These are phyloP conservation scores for Pleomassaria siparia DNA, from an alignment of 2,329 filamentous ascomycete genomes.

Conservation along the genomic window DNA sequence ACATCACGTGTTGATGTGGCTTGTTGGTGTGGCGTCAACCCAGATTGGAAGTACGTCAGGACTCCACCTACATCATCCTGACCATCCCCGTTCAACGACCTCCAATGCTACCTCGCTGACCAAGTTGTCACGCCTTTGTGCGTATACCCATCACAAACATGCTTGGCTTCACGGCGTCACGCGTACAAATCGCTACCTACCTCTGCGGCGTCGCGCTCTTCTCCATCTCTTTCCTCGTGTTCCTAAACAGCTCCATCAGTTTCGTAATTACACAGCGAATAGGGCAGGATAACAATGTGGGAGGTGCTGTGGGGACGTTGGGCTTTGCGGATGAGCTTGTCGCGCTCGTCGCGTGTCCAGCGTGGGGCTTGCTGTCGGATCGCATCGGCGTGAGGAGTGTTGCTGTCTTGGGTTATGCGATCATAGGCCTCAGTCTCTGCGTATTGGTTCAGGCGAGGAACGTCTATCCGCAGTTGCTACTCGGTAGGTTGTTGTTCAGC, in stretches of 20 bases:
- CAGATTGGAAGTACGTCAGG: not conserved
- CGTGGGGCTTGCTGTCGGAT: conserved; percentile 78
- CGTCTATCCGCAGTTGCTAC: conserved; percentile 83
- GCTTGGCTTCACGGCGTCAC: conserved; percentile 58
- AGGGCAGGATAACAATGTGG: conserved; percentile 70
- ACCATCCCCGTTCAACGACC: not conserved
- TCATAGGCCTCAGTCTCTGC: conserved; percentile 76
- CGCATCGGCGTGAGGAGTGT: conserved; percentile 69
- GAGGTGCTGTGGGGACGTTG: conserved; percentile 79
- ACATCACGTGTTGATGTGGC: not conserved
- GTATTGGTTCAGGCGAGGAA: conserved; percentile 83
- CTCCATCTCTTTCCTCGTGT: conserved; percentile 86
- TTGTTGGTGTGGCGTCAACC: not conserved
- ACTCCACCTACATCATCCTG: conserved; percentile 3
- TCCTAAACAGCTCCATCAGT: conserved; percentile 80
- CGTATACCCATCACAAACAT: conserved; percentile 25
- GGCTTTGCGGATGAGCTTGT: conserved; percentile 84
- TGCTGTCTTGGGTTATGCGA: conserved; percentile 72
- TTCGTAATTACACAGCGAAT: conserved; percentile 85
- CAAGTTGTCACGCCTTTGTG: conserved; percentile 15
- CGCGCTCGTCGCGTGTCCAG: conserved; percentile 75
- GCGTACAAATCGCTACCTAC: conserved; percentile 66
- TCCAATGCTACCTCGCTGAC: conserved; percentile 4
- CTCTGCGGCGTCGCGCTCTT: conserved; percentile 81
- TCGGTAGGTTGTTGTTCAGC: conserved; percentile 85